Conservation (phyloP, 2,329 filamentous ascomycete genomes). For the Didymellaceae sp. region DNA sequence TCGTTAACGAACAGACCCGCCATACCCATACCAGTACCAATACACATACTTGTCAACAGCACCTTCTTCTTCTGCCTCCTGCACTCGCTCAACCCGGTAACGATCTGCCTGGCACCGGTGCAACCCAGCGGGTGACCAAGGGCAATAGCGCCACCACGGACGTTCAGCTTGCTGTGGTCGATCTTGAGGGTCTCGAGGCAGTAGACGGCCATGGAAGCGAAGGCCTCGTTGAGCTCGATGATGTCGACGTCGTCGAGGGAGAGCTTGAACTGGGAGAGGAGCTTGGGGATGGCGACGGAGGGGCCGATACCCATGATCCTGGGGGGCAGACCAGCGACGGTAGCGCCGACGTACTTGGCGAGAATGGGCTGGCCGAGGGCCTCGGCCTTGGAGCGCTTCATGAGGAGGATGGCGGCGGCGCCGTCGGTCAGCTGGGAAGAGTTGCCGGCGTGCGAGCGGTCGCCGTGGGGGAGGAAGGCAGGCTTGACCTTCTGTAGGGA, state of each 20-base stretch:
- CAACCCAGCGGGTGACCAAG: constrained; percentile 82
- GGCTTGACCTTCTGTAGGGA: constrained; percentile 81
- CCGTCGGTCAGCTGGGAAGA: constrained; percentile 95
- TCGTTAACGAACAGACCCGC: constrained; percentile 71
- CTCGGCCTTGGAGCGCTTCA: constrained; percentile 91
- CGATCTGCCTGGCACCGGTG: constrained; percentile 81
- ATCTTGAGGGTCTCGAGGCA: constrained; percentile 72
- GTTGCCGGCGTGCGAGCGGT: constrained; percentile 88
- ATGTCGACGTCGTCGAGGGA: constrained; percentile 84
- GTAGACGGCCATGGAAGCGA: constrained; percentile 97
- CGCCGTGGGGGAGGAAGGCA: constrained; percentile 89
- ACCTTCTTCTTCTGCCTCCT: constrained; percentile 88
- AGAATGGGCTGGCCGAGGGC: constrained; percentile 89
- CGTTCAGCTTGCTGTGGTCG: constrained; percentile 79
- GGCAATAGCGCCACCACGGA: constrained; percentile 80
- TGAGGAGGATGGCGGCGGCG: constrained; percentile 85
- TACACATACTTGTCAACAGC: constrained; percentile 89
- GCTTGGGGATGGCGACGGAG: constrained; percentile 75
- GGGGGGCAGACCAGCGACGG: constrained; percentile 86
- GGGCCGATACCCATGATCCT: constrained; percentile 97
- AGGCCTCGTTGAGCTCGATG: constrained; percentile 95
- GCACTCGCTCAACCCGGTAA: constrained; percentile 86
- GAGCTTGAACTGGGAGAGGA: constrained; percentile 80
- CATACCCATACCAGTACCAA: constrained; percentile 72
- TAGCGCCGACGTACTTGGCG: constrained; percentile 92